These are phyloP conservation scores for Saxophila tyrrhenica DNA, from an alignment of 495 filamentous ascomycete genomes.

Conservation along the genomic window DNA sequence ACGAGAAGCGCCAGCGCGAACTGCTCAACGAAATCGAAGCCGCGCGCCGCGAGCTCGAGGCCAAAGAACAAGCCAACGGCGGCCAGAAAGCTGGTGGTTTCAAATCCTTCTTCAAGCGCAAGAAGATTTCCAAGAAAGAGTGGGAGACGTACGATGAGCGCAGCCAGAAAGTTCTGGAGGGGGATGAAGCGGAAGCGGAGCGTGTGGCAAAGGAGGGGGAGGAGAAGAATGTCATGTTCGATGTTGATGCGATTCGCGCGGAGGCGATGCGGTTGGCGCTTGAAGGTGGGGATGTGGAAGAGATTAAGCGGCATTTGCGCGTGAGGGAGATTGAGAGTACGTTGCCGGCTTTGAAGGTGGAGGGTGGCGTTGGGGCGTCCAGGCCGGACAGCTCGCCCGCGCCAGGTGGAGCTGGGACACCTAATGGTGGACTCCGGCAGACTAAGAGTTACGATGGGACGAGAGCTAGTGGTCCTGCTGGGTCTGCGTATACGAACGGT, in stretches of 20 bases:
- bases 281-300: constrained; percentile 62
- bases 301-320: constrained; percentile 58
- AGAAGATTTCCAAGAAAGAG: constrained; percentile 71
- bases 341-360: constrained; percentile 76
- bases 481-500: not conserved
- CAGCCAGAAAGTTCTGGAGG: constrained; percentile 20
- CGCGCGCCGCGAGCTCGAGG: constrained; percentile 74
- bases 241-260: constrained; percentile 81
- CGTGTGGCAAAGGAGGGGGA: constrained; percentile 19
- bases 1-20: constrained; percentile 76
- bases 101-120: constrained; percentile 21
- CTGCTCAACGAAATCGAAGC: constrained; percentile 95
- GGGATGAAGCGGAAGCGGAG: constrained; percentile 33
- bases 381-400: constrained; percentile 18
- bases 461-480: constrained; percentile 18
- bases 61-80: constrained; percentile 55
- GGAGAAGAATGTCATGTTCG: constrained; percentile 64
- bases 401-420: constrained; percentile 18
- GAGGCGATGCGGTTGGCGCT: constrained; percentile 59
- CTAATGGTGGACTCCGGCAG: constrained; percentile 35
- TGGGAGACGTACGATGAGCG: constrained; percentile 88
- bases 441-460: constrained; percentile 36
- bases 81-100: constrained; percentile 61
- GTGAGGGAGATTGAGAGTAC: constrained; percentile 79
- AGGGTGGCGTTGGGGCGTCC: constrained; percentile 36